phyloP scores from a whole-genome alignment of 768 basidiomycete species.

The Xanthoconium stramineum region DNA sequence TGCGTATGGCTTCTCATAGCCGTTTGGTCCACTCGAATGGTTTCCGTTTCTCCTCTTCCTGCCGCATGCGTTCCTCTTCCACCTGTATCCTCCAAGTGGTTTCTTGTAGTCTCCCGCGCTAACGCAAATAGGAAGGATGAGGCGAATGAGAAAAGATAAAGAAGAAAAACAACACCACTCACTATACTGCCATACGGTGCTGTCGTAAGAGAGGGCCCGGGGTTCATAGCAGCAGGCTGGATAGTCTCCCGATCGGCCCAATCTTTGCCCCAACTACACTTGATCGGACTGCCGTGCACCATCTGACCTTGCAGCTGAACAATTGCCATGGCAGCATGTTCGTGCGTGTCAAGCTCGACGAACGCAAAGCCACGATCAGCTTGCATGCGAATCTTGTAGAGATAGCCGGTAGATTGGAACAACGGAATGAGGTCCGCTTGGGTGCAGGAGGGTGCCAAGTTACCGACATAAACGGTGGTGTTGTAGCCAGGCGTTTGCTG shows the following conservation, averaged over 20 bases:
- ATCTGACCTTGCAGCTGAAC: slow-evolving; percentile 95
- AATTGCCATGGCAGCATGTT: slow-evolving; percentile 97
- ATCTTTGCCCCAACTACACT: slow-evolving; percentile 99
- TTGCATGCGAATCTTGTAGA: slow-evolving; percentile 99
- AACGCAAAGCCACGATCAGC: slow-evolving; percentile 98
- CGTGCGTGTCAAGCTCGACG: slow-evolving; percentile 97
- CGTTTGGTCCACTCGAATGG: no score
- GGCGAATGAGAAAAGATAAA: not conserved
- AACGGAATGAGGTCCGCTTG: slow-evolving; percentile 97
- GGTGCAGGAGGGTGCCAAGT: slow-evolving; percentile 94
- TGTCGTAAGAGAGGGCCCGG: slow-evolving; percentile 44
- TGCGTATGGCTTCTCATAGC: no score
- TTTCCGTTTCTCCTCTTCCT: no score
- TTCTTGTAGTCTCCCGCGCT: slow-evolving; percentile 29
- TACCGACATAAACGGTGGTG: slow-evolving; percentile 96
- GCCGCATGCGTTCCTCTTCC: no score
- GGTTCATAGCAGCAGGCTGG: slow-evolving; percentile 52
- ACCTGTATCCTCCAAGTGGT: no score
- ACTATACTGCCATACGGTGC: slow-evolving; percentile 82
- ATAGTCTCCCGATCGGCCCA: slow-evolving; percentile 68
- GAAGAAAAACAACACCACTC: not conserved
- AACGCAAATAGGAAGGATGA: slow-evolving; percentile 1
- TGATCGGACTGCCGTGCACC: slow-evolving; percentile 96
- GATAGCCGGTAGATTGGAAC: slow-evolving; percentile 98
- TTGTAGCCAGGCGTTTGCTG: slow-evolving; percentile 93